A percentile compares a stretch with the other conserved stretches of the same genome.
Evolutionary conservation across 2,329 filamentous ascomycete genomes (phyloP).

Genomic region (Esteya vermicola): DNA sequence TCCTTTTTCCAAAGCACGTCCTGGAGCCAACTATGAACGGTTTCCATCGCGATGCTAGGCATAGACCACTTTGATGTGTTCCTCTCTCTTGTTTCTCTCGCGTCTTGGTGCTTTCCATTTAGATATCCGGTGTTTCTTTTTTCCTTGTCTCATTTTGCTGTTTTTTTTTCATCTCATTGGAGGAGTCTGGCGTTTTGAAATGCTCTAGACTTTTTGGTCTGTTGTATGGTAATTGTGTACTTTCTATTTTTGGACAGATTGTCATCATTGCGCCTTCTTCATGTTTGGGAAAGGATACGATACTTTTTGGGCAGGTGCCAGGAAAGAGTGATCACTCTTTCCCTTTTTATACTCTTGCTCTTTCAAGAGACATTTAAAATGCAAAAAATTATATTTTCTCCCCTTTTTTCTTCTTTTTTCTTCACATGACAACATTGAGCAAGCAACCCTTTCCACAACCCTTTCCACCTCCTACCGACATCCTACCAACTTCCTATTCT

Average conservation of each 20-base stretch:
- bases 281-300: not conserved
- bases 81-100: not conserved
- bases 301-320: not conserved
- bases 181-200: too few species aligned
- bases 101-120: too few species aligned
- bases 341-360: too few species aligned
- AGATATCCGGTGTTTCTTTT: not conserved
- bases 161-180: not conserved
- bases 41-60: slow-evolving; percentile 19
- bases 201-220: not conserved
- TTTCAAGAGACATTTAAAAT: too few species aligned
- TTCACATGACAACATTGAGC: not conserved
- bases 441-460: not conserved
- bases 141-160: not conserved
- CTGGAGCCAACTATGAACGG: slow-evolving; percentile 25
- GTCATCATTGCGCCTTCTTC: not conserved
- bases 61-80: not conserved
- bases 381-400: not conserved
- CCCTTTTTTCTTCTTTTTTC: not conserved
- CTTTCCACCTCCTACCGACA: not conserved
- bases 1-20: slow-evolving; percentile 24
- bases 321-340: too few species aligned
- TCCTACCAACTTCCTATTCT: too few species aligned
- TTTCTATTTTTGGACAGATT: not conserved
- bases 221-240: not conserved